phyloP scores from a whole-genome alignment of 345 rosid genomes.

The Corchorus olitorius region DNA sequence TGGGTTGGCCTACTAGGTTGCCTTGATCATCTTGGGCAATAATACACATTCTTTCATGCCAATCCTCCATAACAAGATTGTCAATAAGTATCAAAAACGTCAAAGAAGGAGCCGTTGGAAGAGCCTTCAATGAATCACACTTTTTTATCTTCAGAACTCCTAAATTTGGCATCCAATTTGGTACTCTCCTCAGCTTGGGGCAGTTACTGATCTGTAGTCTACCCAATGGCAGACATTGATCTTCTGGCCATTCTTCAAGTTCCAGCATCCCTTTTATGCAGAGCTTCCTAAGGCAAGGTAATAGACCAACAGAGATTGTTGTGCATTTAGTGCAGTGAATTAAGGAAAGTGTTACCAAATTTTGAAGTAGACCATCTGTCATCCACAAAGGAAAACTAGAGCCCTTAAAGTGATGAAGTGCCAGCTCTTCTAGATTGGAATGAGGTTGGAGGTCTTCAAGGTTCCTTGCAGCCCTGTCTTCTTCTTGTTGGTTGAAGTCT shows the following conservation, averaged over 20 bases:
- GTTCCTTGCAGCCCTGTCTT: neutral
- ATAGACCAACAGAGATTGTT: constrained; percentile 16
- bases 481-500: neutral
- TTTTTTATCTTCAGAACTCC: too few relatives aligned
- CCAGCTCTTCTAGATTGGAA: constrained; percentile 19
- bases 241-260: too few relatives aligned
- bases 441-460: constrained; percentile 18
- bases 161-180: too few relatives aligned
- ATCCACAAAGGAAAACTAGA: constrained; percentile 21
- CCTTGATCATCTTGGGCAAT: neutral
- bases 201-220: too few relatives aligned
- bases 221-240: too few relatives aligned
- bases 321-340: constrained; percentile 17
- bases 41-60: neutral
- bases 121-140: too few relatives aligned
- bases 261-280: constrained; percentile 22
- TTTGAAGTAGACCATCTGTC: neutral
- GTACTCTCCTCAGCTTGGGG: too few relatives aligned
- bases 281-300: neutral
- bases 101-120: too few relatives aligned
- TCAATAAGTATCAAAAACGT: too few relatives aligned
- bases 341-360: constrained; percentile 10
- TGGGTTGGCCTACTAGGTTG: neutral
- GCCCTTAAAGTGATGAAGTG: constrained; percentile 9
- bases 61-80: constrained; percentile 1